Conservation (phyloP, 306 rosid species). For the Gynostemma pentaphyllum region DNA sequence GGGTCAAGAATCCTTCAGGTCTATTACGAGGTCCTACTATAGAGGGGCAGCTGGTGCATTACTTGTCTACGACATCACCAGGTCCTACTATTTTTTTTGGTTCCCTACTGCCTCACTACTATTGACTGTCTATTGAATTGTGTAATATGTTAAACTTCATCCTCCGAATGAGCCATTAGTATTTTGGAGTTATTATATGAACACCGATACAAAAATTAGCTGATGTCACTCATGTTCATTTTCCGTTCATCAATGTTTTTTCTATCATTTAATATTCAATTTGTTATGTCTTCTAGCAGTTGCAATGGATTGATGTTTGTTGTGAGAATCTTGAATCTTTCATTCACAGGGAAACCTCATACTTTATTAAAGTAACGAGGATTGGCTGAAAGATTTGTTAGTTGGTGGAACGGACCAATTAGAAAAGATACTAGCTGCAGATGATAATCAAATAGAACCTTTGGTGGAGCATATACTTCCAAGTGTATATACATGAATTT, state of each 20-base stretch:
- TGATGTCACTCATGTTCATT: background rate
- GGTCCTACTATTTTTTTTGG: constrained; percentile 30
- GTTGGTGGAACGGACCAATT: background rate
- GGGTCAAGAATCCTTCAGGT: constrained; percentile 98
- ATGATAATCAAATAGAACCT: background rate
- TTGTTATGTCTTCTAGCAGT: background rate
- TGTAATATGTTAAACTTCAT: background rate
- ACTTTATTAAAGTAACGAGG: background rate
- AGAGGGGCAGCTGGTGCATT: constrained; percentile 98
- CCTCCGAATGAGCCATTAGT: background rate
- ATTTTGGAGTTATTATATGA: background rate
- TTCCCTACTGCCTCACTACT: background rate
- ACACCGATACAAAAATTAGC: background rate
- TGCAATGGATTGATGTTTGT: background rate
- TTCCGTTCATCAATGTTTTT: background rate
- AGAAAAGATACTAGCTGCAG: background rate
- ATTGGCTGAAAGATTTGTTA: background rate
- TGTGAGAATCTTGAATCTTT: background rate
- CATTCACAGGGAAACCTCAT: background rate
- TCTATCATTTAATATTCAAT: background rate
- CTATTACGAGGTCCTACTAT: constrained; percentile 89
- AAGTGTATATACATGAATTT: background rate
- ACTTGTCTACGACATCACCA: constrained; percentile 93
- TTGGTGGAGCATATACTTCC: background rate
- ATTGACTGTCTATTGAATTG: background rate